Evolutionary conservation across 805 yeast genomes (phyloP), one percentile per base, ranked within the genome.

Genomic region (Scheffersomyces spartinae): DNA sequence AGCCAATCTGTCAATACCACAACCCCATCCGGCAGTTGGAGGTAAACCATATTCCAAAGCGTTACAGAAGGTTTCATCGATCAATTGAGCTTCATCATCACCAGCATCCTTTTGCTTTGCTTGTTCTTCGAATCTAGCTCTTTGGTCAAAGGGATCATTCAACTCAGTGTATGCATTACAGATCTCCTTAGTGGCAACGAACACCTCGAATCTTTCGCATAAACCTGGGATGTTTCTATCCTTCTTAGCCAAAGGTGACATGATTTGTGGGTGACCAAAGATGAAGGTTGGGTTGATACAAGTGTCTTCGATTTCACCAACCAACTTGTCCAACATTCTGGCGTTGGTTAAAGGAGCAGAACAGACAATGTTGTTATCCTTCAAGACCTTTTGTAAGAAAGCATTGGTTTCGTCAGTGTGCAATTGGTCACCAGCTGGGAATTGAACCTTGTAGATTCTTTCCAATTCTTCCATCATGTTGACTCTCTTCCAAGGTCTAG

Each of bases 11-110:
- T 88, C 98, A 42, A 88, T 86, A 71, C 98, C 98, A 64, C 94
- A 79, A 45, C 98, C 98, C 97, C 97, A 88, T 43, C 98, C 98
- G 57, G 94, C 97, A 43, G 97, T 91, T 47, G 98, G 98, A 33
- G 98, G 98, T 48, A 88, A 71, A 61, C 97, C 98, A 58, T 84
- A 88, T 66, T 88, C 98, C 48, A 88, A 72, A 40, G 98, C 96
- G 46, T 86, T 82, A 68, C 94, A 80, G 86, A 88, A 88, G 38
- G 82, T 79, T 66, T 88, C 98, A 56, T 88, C 98, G 38, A 91
- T 71, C 57, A 85, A 52, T 68, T 88, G 97, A 35, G 95, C 98
- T 66, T 91, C 98, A 50, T 88, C 98, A 52, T 88, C 98, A 68
- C 98, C 98, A 61, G 84, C 95, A 40, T 67, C 97, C 68, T 88